A percentile compares a stretch with the other conserved stretches of the same genome.
Evolutionary conservation across 1,139 yeast genomes (phyloP).

Genomic region (Suhomyces ambrosiae): DNA sequence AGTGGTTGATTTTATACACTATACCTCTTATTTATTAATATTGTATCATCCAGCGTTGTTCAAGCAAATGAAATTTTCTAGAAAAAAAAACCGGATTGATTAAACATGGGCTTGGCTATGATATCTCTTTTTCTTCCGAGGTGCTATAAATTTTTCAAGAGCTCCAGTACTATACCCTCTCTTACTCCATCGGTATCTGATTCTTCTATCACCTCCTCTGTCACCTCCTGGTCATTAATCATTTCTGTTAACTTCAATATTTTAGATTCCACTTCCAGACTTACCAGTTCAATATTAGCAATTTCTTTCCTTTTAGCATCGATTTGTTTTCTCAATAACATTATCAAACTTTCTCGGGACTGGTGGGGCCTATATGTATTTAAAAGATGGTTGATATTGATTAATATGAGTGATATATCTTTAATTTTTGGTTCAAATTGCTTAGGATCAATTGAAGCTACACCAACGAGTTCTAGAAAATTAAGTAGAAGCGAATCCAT

Average conservation of each 20-base stretch:
- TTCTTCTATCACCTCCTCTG: not conserved
- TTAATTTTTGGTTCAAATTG: constrained; percentile 67
- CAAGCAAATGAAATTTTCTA: too few species aligned
- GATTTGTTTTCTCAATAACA: constrained; percentile 67
- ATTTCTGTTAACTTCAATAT: constrained; percentile 30
- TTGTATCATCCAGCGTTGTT: too few species aligned
- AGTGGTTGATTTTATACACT: too few species aligned
- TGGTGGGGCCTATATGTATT: constrained; percentile 91
- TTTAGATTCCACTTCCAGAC: constrained; percentile 45
- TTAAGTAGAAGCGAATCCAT: constrained; percentile 69
- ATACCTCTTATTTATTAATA: too few species aligned
- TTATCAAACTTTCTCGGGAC: constrained; percentile 75
- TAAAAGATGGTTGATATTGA: constrained; percentile 80
- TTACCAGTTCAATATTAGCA: constrained; percentile 48
- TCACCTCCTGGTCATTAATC: constrained; percentile 3
- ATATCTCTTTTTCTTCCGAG: too few species aligned
- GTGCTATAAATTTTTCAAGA: constrained; percentile 7
- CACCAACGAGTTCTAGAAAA: constrained; percentile 73
- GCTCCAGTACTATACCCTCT: constrained; percentile 4
- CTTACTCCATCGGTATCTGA: not conserved
- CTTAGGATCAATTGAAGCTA: constrained; percentile 70
- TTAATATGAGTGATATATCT: constrained; percentile 69
- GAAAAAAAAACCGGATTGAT: too few species aligned
- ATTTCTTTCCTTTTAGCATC: constrained; percentile 56
- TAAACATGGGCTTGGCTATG: too few species aligned